phyloP scores from a whole-genome alignment of 305 asterid genomes.

The Fraxinus sp. region DNA sequence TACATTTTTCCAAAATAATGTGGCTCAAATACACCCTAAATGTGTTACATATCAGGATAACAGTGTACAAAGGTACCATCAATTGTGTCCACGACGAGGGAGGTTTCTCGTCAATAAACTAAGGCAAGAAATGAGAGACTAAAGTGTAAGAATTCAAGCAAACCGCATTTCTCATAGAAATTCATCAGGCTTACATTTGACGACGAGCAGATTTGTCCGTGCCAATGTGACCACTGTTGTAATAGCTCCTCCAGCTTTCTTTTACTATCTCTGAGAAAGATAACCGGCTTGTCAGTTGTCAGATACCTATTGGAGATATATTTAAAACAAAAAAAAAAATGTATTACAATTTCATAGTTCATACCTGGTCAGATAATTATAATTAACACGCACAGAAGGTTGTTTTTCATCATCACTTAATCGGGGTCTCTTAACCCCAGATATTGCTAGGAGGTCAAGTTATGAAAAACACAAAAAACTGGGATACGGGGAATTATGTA shows the following conservation, averaged over 20 bases:
- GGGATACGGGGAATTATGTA: conserved; percentile 21
- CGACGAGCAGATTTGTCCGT: conserved; percentile 60
- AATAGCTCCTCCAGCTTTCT: conserved; percentile 82
- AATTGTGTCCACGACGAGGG: background rate
- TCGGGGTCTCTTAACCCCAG: conserved; percentile 86
- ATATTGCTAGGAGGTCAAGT: conserved; percentile 50
- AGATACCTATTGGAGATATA: conserved; percentile 4
- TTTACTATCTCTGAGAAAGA: conserved; percentile 72
- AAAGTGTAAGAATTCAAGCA: conserved; percentile 4
- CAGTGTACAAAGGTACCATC: background rate
- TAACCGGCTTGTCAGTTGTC: background rate
- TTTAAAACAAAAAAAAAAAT: conserved; percentile 8
- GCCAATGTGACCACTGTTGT: conserved; percentile 91
- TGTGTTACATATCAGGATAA: background rate
- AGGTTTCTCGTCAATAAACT: background rate
- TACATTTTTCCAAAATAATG: too few relatives aligned
- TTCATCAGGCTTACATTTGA: conserved; percentile 44
- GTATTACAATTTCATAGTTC: conserved; percentile 13
- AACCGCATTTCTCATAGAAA: conserved; percentile 9
- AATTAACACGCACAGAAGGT: conserved; percentile 71
- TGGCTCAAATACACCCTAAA: background rate
- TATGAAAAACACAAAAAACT: conserved; percentile 39
- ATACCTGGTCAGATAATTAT: conserved; percentile 72
- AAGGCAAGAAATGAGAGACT: conserved; percentile 15
- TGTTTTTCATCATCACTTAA: conserved; percentile 55